Evolutionary conservation across 352 stramenopile genomes (phyloP), one percentile per base, ranked within the genome.

Genomic region (Blastocystis sp.): DNA sequence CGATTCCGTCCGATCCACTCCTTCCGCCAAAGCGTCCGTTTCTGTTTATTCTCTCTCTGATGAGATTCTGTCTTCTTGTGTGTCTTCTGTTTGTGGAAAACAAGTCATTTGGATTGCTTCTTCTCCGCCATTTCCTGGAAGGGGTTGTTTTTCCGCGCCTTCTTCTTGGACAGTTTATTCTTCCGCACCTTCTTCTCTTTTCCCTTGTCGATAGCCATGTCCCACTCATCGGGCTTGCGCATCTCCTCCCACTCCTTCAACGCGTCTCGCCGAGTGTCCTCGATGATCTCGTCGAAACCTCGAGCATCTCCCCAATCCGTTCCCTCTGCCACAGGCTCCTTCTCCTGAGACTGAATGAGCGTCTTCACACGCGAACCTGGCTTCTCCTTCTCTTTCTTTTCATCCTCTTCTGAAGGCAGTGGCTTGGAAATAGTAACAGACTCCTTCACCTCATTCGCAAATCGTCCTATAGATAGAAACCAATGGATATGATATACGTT

Each of bases 161-260:
- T 29, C 48, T 61, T 59, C 11, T 49, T 64, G 7, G 0, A 16
- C 21, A 54, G 11, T 44, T 81, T 81, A 46, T 81, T 38, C 36
- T 61, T 59, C 16, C 49, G 49, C 9, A 61, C 34, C 46, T 81
- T 81, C 51, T 64, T 81, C 69, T 32, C 29, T 32, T 81, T 81
- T 64, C 69, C 69, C 42, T 64, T 40, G 34, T 81, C 69, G 18
- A 81, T 40, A 9, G 69, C 69, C 69, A 81, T 64, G 29, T 81
- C 69, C 69, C 69, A 81, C 53, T 81, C 69, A n/a, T 81, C 69
- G 1, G 69, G 69, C 40, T 81, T 81, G n/a, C 69, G 49, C 48
- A 81, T 63, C 11, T 81, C 69, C 40, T 63, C 69, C 69, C 69
- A 81, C 36, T 81, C 69, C 29, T 81, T 64, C 18, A 81, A 42